These are phyloP conservation scores for Teunomyces aglyptinius DNA, from an alignment of 805 yeast species.

Conservation along the genomic window DNA sequence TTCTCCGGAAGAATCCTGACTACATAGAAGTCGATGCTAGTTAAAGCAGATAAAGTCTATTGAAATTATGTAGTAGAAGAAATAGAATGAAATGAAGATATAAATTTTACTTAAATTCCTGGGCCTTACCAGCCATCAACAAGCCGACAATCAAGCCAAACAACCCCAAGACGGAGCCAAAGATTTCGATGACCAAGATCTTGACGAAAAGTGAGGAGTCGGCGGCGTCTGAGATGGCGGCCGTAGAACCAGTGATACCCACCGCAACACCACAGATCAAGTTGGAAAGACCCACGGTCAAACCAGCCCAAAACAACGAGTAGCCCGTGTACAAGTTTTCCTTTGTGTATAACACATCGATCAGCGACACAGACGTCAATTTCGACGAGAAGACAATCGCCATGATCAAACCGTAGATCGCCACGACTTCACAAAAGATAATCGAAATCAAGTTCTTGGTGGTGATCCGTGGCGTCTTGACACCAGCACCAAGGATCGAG, in stretches of 20 bases:
- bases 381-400: conserved; percentile 96
- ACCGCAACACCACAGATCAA: conserved; percentile 96
- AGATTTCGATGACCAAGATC: conserved; percentile 94
- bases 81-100: conserved; percentile 3
- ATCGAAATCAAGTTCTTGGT: conserved; percentile 95
- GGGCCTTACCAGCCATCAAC: conserved; percentile 94
- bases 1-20: conserved; percentile 87
- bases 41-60: conserved; percentile 1
- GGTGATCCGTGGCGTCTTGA: conserved; percentile 94
- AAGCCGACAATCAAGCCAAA: conserved; percentile 96
- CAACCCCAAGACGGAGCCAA: conserved; percentile 93
- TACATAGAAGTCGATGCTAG: conserved; percentile 57
- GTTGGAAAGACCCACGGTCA: conserved; percentile 91
- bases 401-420: conserved; percentile 96
- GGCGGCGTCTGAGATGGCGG: conserved; percentile 97
- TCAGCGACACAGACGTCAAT: conserved; percentile 59
- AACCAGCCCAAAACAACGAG: conserved; percentile 96
- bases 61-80: neutral
- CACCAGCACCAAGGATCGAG: conserved; percentile 96
- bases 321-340: conserved; percentile 92
- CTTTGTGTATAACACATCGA: conserved; percentile 64
- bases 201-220: conserved; percentile 93
- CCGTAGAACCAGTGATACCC: conserved; percentile 98
- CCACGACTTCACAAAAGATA: conserved; percentile 98
- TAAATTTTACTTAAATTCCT: conserved; percentile 65